Conservation (phyloP, 2,329 filamentous ascomycete genomes). For the Colletotrichum neosansevieriae region DNA sequence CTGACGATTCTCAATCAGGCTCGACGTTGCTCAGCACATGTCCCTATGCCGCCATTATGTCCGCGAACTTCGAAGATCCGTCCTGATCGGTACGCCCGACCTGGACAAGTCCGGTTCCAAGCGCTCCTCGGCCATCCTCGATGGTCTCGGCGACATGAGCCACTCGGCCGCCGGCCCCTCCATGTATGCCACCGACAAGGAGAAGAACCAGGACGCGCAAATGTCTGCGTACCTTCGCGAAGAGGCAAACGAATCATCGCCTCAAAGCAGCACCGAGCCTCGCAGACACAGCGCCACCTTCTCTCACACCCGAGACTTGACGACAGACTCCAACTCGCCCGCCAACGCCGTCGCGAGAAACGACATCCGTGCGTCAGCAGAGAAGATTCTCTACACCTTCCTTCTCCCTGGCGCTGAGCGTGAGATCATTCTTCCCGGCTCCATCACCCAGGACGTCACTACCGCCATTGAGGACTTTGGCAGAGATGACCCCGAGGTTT, state of each 20-base stretch:
- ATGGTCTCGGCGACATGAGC: conserved; percentile 76
- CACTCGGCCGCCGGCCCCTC: conserved; percentile 70
- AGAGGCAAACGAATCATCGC: conserved; percentile 66
- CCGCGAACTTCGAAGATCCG: conserved; percentile 90
- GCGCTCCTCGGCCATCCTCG: conserved; percentile 84
- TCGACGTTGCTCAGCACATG: conserved; percentile 99
- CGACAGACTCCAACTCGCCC: conserved; percentile 84
- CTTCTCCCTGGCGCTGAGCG: conserved; percentile 94
- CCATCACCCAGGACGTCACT: conserved; percentile 88
- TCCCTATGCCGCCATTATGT: conserved; percentile 97
- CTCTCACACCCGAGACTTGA: conserved; percentile 71
- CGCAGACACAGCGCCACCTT: conserved; percentile 66
- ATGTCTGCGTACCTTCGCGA: conserved; percentile 90
- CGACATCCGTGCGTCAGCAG: conserved; percentile 92
- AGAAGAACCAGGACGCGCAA: conserved; percentile 85
- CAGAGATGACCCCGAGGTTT: conserved; percentile 95
- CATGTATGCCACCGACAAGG: conserved; percentile 75
- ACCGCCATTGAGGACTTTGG: conserved; percentile 89
- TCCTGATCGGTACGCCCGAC: conserved; percentile 93
- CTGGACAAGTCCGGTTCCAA: conserved; percentile 85
- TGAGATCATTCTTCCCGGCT: conserved; percentile 92
- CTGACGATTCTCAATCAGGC: conserved; percentile 67
- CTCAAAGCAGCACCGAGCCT: conserved; percentile 62
- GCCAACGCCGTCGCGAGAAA: conserved; percentile 86
- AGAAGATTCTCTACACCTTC: conserved; percentile 99